Evolutionary conservation across 2,329 filamentous ascomycete genomes (phyloP).

Genomic region (Beauveria scarabaeidicola): DNA sequence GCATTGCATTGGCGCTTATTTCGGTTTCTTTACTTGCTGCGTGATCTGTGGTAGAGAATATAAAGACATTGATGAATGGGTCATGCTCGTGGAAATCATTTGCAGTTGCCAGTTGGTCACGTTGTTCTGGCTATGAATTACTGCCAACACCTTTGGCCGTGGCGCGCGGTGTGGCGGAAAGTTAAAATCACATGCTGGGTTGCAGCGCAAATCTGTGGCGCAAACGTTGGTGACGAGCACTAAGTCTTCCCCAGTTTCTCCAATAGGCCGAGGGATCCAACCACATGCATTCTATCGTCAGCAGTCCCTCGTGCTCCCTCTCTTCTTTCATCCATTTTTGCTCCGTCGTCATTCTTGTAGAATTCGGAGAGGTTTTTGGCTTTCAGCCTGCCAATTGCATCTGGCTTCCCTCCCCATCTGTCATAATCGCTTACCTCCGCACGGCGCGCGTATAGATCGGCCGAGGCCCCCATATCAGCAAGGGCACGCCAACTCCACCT

Average conservation of each 20-base stretch:
- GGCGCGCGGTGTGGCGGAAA: constrained; percentile 11
- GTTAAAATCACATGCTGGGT: constrained; percentile 12
- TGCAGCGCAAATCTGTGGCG: constrained; percentile 4
- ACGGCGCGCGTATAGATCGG: constrained; percentile 1
- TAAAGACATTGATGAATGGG: too few species aligned
- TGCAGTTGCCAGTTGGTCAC: not conserved
- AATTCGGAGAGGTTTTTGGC: not conserved
- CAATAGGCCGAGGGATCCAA: constrained; percentile 11
- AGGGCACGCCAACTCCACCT: not conserved
- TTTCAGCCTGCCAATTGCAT: not conserved
- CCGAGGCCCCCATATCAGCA: not conserved
- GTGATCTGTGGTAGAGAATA: too few species aligned
- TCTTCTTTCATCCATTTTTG: not conserved
- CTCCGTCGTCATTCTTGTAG: not conserved
- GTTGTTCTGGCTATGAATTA: not conserved
- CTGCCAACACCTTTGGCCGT: not conserved
- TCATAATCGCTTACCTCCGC: not conserved
- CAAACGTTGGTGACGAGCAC: not conserved
- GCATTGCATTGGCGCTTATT: not conserved
- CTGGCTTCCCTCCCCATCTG: not conserved
- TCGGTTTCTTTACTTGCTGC: not conserved
- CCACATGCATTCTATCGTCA: constrained; percentile 12
- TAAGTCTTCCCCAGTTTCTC: constrained; percentile 8
- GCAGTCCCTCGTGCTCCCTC: constrained; percentile 5
- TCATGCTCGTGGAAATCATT: not conserved